Base-by-base conservation (phyloP, 1,139 yeast genomes). In the Wickerhamomyces sp. region DNA sequence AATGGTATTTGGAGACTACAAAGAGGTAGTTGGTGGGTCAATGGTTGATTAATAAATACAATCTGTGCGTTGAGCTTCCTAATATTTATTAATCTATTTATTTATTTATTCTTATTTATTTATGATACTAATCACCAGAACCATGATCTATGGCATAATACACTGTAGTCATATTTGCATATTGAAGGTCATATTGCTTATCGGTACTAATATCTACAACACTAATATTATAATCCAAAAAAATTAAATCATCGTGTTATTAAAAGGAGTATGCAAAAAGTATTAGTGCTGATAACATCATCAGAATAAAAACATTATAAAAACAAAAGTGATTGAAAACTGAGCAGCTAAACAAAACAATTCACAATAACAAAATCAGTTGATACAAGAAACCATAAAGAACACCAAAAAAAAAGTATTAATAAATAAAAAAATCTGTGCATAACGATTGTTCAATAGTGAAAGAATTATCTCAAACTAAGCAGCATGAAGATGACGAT, bases 1-100 rank as follows among this genome's bases (percentile, higher is more conserved):
- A 76, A 74, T 57, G 73, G 78, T 24, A 52, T 63, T 46, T 67
- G 73, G 72, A 67, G 66, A 61, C 33, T 58, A 32, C 51, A 55
- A 42, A 49, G 48, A 39, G 35, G 42, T 6, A 53, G 48, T 32
- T 50, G 50, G 50, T 55, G 58, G 58, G 46, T 44, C 4, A 13
- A 25, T 16, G 28, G 24, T 25, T 25, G 24, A 33, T 28, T 36
- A 30, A 36, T 6, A 10, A 22, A n/a, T n/a, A n/a, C n/a, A n/a
- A n/a, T n/a, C n/a, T n/a, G n/a, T n/a, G n/a, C n/a, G n/a, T n/a
- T n/a, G n/a, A n/a, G n/a, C n/a, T n/a, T n/a, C n/a, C n/a, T n/a
- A n/a, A n/a, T n/a, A n/a, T n/a, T n/a, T n/a, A n/a, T n/a, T n/a
- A n/a, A n/a, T n/a, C n/a, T n/a, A n/a, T n/a, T n/a, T 12, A 21